Evolutionary conservation across 768 basidiomycete genomes (phyloP), one percentile per base, ranked within the genome.

Genomic region (Podaxis sp.): DNA sequence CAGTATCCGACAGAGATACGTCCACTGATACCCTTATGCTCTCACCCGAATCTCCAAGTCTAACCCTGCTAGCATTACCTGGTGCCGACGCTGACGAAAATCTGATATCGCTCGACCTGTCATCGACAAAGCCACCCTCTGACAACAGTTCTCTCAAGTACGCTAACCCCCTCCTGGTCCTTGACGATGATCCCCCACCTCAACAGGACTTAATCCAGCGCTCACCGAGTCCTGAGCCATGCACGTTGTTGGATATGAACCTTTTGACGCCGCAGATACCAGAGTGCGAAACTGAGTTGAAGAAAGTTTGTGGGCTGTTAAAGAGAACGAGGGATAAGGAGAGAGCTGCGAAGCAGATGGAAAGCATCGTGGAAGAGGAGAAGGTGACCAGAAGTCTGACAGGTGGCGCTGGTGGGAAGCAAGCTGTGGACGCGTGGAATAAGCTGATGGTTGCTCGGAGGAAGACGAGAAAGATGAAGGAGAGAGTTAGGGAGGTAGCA

Each of bases 271-370:
- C 68, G 17, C 67, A 68, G 28, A 64, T 71, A 0, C 66, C 72
- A 4, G 76, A 76, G 44, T 73, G 72, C 11, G 78, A 82, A 63
- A 81, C 84, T 38, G 81, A 84, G 42, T 67, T 80, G 4, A 71
- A 70, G 42, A 72, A 72, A 61, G 55, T 85, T 8, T 77, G 70
- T 57, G 79, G 79, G 60, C 70, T 84, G 63, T 73, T 77, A 57
- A 76, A 74, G 69, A 71, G 75, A 30, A 61, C 63, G 33, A 68
- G 66, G 42, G 68, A 61, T 24, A 65, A 66, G 15, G 74, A 70
- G 60, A 65, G 67, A 4, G 64, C 53, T 11, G 70, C 72, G 40
- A 66, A 65, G 26, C 42, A 58, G 63, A 44, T 63, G 55, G 73
- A 69, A 54, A 54, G 57, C 48, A 55, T 54, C 52, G 65, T 76